Evolutionary conservation across 495 filamentous ascomycete genomes (phyloP).

Genomic region (Talaromyces borbonicus): DNA sequence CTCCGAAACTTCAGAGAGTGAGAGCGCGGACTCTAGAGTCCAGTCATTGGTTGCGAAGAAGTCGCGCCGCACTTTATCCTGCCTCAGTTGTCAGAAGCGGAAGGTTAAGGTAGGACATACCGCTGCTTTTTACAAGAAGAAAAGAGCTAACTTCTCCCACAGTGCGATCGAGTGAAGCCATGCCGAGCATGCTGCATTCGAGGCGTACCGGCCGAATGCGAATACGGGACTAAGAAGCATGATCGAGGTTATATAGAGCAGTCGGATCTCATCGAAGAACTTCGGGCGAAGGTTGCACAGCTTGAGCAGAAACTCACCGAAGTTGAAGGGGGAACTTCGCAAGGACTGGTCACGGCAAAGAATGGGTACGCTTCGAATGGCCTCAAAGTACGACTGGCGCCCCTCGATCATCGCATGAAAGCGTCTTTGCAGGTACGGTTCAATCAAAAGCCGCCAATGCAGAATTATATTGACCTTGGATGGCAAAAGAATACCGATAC

Average conservation of each 20-base stretch:
- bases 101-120: slow-evolving; percentile 18
- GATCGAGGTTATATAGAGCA: slow-evolving; percentile 20
- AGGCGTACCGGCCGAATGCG: slow-evolving; percentile 20
- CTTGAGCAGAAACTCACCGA: slow-evolving; percentile 12
- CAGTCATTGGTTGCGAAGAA: slow-evolving; percentile 13
- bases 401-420: too few relatives aligned
- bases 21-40: background rate
- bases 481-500: too few relatives aligned
- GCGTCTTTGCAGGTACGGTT: too few relatives aligned
- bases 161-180: slow-evolving; percentile 23
- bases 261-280: slow-evolving; percentile 17
- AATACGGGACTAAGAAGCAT: slow-evolving; percentile 20
- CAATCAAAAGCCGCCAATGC: too few relatives aligned
- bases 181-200: slow-evolving; percentile 21
- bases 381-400: too few relatives aligned
- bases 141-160: background rate
- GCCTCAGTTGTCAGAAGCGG: slow-evolving; percentile 22
- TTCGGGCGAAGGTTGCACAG: slow-evolving; percentile 10
- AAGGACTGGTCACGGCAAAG: background rate
- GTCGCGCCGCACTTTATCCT: slow-evolving; percentile 21
- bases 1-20: background rate
- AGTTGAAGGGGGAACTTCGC: background rate
- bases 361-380: background rate
- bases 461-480: too few relatives aligned
- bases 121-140: background rate